phyloP scores from a whole-genome alignment of 352 stramenopile species.

The Phytophthora aleatoria region DNA sequence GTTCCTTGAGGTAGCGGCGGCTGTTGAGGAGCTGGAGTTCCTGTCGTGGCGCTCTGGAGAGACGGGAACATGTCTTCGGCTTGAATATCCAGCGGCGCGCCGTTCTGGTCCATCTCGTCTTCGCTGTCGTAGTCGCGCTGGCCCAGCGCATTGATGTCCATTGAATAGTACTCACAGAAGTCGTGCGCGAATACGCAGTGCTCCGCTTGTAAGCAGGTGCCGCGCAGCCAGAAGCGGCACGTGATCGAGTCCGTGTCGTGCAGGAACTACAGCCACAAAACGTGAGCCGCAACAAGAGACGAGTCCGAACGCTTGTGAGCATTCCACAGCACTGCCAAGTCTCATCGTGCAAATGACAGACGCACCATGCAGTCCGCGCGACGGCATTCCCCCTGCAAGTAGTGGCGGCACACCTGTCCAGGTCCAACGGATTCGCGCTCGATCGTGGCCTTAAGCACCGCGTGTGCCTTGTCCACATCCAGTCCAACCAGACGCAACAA shows the following conservation, averaged over 20 bases:
- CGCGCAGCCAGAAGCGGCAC: slow-evolving; percentile 86
- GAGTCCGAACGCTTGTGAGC: slow-evolving; percentile 26
- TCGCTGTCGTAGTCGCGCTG: slow-evolving; percentile 79
- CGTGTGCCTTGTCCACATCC: slow-evolving; percentile 76
- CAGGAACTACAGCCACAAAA: slow-evolving; percentile 67
- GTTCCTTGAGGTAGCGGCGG: slow-evolving; percentile 16
- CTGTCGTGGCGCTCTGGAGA: slow-evolving; percentile 42
- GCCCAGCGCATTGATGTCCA: slow-evolving; percentile 48
- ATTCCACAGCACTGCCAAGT: slow-evolving; percentile 22
- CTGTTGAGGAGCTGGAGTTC: slow-evolving; percentile 9
- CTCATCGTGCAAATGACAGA: slow-evolving; percentile 34
- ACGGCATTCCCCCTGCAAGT: slow-evolving; percentile 79
- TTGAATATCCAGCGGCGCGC: slow-evolving; percentile 54
- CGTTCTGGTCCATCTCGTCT: slow-evolving; percentile 65
- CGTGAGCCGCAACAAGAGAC: slow-evolving; percentile 31
- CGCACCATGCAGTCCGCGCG: slow-evolving; percentile 86
- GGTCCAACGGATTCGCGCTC: slow-evolving; percentile 73
- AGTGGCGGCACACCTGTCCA: slow-evolving; percentile 83
- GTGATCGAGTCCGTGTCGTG: slow-evolving; percentile 85
- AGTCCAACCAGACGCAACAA: slow-evolving; percentile 75
- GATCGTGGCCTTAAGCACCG: slow-evolving; percentile 75
- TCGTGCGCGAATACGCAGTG: slow-evolving; percentile 85
- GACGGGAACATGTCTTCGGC: slow-evolving; percentile 85
- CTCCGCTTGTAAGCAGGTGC: slow-evolving; percentile 76
- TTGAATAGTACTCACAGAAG: slow-evolving; percentile 75